Evolutionary conservation across 768 basidiomycete genomes (phyloP), one percentile per base, ranked within the genome.

Genomic region (Coprinopsis strossmayeri): DNA sequence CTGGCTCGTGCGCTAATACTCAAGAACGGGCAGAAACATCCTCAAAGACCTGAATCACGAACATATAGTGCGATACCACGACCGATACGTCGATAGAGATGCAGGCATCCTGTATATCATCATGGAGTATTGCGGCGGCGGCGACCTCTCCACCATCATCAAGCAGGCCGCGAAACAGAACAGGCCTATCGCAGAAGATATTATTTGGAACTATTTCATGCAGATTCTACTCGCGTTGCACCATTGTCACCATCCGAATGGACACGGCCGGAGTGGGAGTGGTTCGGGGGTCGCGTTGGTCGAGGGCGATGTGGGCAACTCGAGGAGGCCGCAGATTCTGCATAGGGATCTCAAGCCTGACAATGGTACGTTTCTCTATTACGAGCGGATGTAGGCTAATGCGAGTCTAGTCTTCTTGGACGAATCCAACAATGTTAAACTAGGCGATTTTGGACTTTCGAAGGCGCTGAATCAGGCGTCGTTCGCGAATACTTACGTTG

Each of bases 81-180:
- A 96, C 73, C 78, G 92, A 53, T 74, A 87, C 60, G 90, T 97
- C 50, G 96, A 99, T 71, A 76, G 87, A 53, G 89, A 93, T 44
- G 74, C 74, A 21, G 91, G 91, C 18, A 88, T 93, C 49, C 79
- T 98, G 37, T 98, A 97, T 64, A 97, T 99, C 53, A 75, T 98
- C 56, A 99, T 98, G 96, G 96, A 99, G 70, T 98, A 91, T 64
- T 99, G 96, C 61, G 93, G 91, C 3, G 94, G 93, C 18, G 96
- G 96, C 11, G 96, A 99, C 69, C 77, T 99, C 46, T 90, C 90
- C 1, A 71, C 78, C 28, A 67, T 96, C 59, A 96, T 98, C 64
- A 89, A 91, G 59, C 83, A 82, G 53, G 79, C 87, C 1, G 64
- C 72, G 52, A 83, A 81, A 60, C 72, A 79, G 48, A 79, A 76